A percentile compares a stretch with the other conserved stretches of the same genome.
Evolutionary conservation across 2,329 filamentous ascomycete species (phyloP).

Genomic region (Pseudocercospora vitis): DNA sequence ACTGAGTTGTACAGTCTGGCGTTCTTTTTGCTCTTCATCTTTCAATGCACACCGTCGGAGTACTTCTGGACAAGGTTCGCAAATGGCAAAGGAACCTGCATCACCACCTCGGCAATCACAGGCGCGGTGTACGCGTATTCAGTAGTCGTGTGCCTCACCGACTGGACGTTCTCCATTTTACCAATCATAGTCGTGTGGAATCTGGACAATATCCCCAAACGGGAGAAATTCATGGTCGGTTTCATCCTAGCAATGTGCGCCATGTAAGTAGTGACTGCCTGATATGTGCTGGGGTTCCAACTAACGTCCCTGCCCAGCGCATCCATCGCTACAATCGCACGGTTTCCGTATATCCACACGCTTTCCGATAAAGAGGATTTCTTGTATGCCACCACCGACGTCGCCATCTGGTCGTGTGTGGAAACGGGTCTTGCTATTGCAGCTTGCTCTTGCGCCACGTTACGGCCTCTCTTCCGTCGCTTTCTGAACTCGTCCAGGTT

Average conservation of each 20-base stretch:
- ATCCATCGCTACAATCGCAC: conserved; percentile 23
- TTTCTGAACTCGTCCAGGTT: conserved; percentile 9
- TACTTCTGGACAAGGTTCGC: conserved; percentile 25
- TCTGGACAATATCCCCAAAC: conserved; percentile 31
- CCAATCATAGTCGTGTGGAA: conserved; percentile 36
- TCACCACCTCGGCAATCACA: conserved; percentile 12
- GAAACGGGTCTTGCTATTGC: conserved; percentile 23
- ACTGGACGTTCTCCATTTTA: conserved; percentile 29
- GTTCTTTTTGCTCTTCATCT: conserved; percentile 26
- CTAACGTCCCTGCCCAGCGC: conserved; percentile 13
- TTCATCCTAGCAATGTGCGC: conserved; percentile 36
- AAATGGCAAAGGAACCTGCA: conserved; percentile 16
- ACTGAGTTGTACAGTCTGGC: conserved; percentile 20
- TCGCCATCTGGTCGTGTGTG: conserved; percentile 23
- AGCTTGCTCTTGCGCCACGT: conserved; percentile 18
- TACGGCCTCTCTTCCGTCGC: conserved; percentile 18
- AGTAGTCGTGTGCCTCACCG: conserved; percentile 20
- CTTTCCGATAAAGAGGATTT: conserved; percentile 18
- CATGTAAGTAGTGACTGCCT: conserved; percentile 19
- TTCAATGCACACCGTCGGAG: conserved; percentile 18
- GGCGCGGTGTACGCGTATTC: conserved; percentile 21
- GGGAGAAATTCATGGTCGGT: conserved; percentile 35
- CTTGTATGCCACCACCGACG: conserved; percentile 20
- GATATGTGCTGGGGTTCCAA: not conserved
- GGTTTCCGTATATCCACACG: conserved; percentile 22